These are phyloP conservation scores for Ballota nigra DNA, from an alignment of 257 asterid species.

Conservation along the genomic window DNA sequence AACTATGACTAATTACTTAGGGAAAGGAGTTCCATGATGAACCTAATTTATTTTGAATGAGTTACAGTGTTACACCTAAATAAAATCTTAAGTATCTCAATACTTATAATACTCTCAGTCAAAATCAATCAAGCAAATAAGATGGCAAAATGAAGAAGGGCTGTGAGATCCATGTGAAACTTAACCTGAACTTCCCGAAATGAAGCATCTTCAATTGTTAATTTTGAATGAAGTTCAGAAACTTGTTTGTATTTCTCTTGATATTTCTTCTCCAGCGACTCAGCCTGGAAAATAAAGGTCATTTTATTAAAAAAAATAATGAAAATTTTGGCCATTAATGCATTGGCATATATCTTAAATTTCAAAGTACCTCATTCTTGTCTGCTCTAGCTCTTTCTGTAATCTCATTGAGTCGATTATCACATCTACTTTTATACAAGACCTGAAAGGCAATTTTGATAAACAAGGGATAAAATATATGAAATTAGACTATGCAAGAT, in stretches of 20 bases:
- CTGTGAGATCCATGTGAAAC: constrained; percentile 11
- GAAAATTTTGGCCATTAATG: constrained; percentile 2
- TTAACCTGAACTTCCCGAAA: constrained; percentile 85
- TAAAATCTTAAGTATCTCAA: not conserved
- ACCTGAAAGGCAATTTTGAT: constrained; percentile 50
- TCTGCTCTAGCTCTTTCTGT: constrained; percentile 96
- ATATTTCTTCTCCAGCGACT: constrained; percentile 79
- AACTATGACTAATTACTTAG: not conserved
- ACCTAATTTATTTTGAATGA: not conserved
- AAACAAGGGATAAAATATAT: constrained; percentile 20
- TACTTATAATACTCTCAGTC: not conserved
- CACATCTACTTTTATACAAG: constrained; percentile 95
- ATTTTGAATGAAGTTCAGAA: constrained; percentile 89
- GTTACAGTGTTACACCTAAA: not conserved
- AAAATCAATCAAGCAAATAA: constrained; percentile 7
- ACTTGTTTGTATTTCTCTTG: constrained; percentile 94
- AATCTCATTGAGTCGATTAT: constrained; percentile 94
- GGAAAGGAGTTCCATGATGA: constrained; percentile 12
- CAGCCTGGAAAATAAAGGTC: constrained; percentile 57
- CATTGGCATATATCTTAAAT: constrained; percentile 16
- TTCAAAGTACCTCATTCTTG: constrained; percentile 72
- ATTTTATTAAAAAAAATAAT: constrained; percentile 9
- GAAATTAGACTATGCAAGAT: constrained; percentile 1
- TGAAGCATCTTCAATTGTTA: constrained; percentile 92
- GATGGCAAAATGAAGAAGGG: constrained; percentile 1